A percentile compares a stretch with the other conserved stretches of the same genome.
These are phyloP conservation scores for Beauveria sp. DNA, from an alignment of 2,329 filamentous ascomycete genomes.

Conservation along the genomic window DNA sequence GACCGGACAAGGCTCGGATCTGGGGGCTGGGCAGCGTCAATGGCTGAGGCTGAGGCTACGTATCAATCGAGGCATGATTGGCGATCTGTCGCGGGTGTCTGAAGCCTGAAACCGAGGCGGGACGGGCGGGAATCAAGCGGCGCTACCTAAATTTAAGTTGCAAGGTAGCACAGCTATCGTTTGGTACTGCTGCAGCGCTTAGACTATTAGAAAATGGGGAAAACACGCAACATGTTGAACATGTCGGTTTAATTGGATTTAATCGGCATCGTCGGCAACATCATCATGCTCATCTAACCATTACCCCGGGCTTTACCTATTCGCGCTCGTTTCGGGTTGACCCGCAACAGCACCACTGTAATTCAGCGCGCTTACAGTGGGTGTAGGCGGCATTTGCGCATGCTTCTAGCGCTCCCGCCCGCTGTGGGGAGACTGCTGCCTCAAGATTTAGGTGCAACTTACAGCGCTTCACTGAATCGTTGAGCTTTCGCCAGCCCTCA, in stretches of 20 bases:
- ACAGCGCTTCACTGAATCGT: too few relatives aligned
- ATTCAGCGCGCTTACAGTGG: background rate
- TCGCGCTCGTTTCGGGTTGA: too few relatives aligned
- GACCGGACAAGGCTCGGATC: background rate
- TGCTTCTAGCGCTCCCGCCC: background rate
- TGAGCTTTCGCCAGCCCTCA: background rate
- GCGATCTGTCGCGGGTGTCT: background rate
- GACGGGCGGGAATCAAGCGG: background rate
- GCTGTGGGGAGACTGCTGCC: background rate
- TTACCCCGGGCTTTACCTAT: too few relatives aligned
- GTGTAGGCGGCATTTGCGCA: background rate
- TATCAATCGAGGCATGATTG: background rate
- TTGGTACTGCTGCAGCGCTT: background rate
- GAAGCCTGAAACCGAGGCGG: conserved; percentile 1
- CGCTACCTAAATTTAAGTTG: too few relatives aligned
- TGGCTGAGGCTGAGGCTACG: background rate
- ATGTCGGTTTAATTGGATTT: too few relatives aligned
- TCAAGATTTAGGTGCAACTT: too few relatives aligned
- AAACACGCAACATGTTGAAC: too few relatives aligned
- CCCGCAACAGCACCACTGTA: background rate
- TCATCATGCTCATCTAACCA: too few relatives aligned
- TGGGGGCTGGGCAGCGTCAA: background rate
- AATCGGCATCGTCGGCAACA: too few relatives aligned
- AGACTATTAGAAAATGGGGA: too few relatives aligned
- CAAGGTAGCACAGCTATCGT: too few relatives aligned